phyloP scores from a whole-genome alignment of 768 basidiomycete species.

The Tulasnella calospora region DNA sequence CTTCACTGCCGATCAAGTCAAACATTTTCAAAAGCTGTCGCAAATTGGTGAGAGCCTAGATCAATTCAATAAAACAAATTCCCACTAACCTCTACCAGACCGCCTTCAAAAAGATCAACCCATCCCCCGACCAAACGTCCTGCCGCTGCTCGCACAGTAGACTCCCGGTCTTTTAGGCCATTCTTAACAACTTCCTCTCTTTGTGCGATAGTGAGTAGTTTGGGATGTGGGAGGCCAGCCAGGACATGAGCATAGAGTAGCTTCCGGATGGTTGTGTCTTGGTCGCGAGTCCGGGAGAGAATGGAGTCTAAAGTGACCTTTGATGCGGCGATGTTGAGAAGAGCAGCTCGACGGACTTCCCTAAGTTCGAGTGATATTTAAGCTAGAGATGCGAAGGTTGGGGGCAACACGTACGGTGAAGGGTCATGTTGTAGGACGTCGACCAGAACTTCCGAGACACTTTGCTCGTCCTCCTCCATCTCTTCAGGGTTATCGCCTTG shows the following conservation, averaged over 20 bases:
- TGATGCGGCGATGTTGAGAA: constrained; percentile 64
- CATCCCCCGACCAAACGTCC: constrained; percentile 67
- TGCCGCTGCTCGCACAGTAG: constrained; percentile 64
- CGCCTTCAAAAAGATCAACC: constrained; percentile 56
- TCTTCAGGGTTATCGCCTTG: constrained; percentile 63
- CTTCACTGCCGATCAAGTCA: constrained; percentile 48
- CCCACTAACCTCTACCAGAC: constrained; percentile 36
- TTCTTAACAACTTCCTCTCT: constrained; percentile 72
- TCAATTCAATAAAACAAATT: constrained; percentile 22
- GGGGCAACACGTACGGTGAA: constrained; percentile 54
- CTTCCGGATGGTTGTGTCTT: constrained; percentile 68
- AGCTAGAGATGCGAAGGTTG: background rate
- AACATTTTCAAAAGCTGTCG: constrained; percentile 53
- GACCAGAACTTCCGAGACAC: constrained; percentile 56
- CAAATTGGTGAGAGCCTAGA: constrained; percentile 29
- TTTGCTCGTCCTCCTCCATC: constrained; percentile 45
- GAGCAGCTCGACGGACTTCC: constrained; percentile 77
- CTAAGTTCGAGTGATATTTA: constrained; percentile 39
- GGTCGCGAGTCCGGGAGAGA: constrained; percentile 72
- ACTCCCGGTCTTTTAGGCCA: constrained; percentile 83
- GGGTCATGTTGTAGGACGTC: constrained; percentile 67
- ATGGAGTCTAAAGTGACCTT: constrained; percentile 55
- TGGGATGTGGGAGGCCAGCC: constrained; percentile 59
- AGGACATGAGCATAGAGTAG: constrained; percentile 63
- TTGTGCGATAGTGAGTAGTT: constrained; percentile 61